Percentiles rank a stretch among this genome's conserved stretches.
phyloP scores from a whole-genome alignment of 306 rosid species.

The Lagenaria siceraria region DNA sequence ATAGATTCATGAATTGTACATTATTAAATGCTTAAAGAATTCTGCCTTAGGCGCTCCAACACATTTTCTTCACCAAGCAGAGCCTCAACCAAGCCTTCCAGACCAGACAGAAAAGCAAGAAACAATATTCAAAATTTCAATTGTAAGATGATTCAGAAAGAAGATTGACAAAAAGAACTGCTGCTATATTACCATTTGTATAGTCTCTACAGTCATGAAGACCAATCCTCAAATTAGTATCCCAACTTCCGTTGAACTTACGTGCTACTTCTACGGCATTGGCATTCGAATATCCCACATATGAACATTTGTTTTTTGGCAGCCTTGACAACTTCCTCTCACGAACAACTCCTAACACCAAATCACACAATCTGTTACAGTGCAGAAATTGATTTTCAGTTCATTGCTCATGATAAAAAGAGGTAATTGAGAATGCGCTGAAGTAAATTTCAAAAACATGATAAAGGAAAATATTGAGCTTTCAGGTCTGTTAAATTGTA shows the following conservation, averaged over 20 bases:
- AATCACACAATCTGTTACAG: neutral
- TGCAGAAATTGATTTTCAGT: neutral
- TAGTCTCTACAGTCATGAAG: constrained; percentile 71
- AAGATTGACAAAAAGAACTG: neutral
- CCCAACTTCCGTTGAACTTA: constrained; percentile 62
- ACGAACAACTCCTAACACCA: constrained; percentile 46
- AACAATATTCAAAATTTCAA: neutral
- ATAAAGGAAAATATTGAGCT: neutral
- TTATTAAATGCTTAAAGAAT: neutral
- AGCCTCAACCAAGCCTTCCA: constrained; percentile 57
- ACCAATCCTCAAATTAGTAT: constrained; percentile 46
- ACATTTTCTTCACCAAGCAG: constrained; percentile 58
- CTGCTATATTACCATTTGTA: constrained; percentile 44
- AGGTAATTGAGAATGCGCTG: too few species aligned
- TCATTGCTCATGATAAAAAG: too few species aligned
- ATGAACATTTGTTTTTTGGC: constrained; percentile 73
- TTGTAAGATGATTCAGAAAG: neutral
- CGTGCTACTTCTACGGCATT: constrained; percentile 36
- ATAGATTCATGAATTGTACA: neutral
- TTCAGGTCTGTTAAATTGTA: neutral
- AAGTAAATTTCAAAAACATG: neutral
- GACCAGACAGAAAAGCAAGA: neutral
- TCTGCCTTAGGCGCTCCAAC: constrained; percentile 38
- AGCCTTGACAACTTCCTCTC: constrained; percentile 42
- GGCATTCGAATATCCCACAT: constrained; percentile 49